These are phyloP conservation scores for Annulohypoxylon truncatum DNA, from an alignment of 2,329 filamentous ascomycete species.

Conservation along the genomic window DNA sequence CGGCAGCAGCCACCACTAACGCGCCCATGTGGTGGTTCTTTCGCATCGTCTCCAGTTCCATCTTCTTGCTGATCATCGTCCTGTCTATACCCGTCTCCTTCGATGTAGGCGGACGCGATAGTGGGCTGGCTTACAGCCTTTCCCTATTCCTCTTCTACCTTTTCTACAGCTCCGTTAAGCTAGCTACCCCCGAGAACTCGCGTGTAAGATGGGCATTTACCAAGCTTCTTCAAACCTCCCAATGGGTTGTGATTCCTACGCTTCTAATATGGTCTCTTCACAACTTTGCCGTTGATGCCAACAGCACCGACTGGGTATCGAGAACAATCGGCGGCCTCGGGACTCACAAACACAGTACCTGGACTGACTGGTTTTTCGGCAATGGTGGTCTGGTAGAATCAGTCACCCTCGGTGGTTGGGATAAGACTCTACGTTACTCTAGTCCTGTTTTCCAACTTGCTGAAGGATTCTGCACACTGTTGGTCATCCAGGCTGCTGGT, in stretches of 20 bases:
- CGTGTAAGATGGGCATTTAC: slow-evolving; percentile 78
- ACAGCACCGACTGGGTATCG: slow-evolving; percentile 81
- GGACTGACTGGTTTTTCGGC: slow-evolving; percentile 90
- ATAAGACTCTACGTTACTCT: slow-evolving; percentile 87
- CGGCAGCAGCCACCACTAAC: slow-evolving; percentile 54
- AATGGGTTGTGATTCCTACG: slow-evolving; percentile 87
- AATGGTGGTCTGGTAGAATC: slow-evolving; percentile 83
- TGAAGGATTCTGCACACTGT: slow-evolving; percentile 94
- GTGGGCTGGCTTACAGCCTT: slow-evolving; percentile 92
- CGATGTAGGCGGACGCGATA: slow-evolving; percentile 95
- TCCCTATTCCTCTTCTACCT: slow-evolving; percentile 92
- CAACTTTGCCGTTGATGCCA: slow-evolving; percentile 93
- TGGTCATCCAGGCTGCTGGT: slow-evolving; percentile 94
- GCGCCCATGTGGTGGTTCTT: slow-evolving; percentile 84
- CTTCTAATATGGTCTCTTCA: slow-evolving; percentile 95
- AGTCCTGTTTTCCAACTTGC: slow-evolving; percentile 93
- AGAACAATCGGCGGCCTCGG: slow-evolving; percentile 77
- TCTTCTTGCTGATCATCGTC: slow-evolving; percentile 92
- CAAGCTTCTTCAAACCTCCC: slow-evolving; percentile 76
- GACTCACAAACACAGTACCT: slow-evolving; percentile 69
- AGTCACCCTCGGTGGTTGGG: slow-evolving; percentile 86
- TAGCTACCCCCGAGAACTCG: slow-evolving; percentile 83
- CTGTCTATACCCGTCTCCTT: slow-evolving; percentile 97
- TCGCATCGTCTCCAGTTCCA: slow-evolving; percentile 79
- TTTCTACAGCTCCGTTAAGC: slow-evolving; percentile 81